Evolutionary conservation across 139 green algal species (phyloP), one percentile per base, ranked within the genome.

Genomic region (Chlorella sp.): DNA sequence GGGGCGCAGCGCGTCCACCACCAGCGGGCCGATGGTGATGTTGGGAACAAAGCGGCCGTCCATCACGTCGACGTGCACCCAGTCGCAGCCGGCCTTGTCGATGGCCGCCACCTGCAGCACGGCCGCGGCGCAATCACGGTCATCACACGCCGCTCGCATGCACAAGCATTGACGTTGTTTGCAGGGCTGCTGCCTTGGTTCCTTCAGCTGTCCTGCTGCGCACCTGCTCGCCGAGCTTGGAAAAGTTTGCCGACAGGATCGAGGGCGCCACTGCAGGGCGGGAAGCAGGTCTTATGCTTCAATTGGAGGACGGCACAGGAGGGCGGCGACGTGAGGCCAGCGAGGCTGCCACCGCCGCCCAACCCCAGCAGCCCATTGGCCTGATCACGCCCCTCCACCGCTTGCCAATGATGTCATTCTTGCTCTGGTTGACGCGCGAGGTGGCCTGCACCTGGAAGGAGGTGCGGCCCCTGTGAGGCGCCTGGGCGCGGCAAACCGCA

Each of bases 21-120:
- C 84, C 42, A 99, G 86, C 6, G 96, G 96, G 33, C 96, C 96
- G 74, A 99, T 99, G 67, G 95, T 99, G 91, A 99, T 98, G 91
- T 99, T 98, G 58, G 95, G 96, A 71, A 98, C 95, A 81, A 99
- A 98, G 81, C 95, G 91, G 41, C 69, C 69, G 79, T 86, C 80
- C 90, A 93, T 93, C 60, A 99, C 96, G 73, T 99, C 96, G 9
- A 99, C 84, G 82, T 99, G 95, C 3, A 99, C 88, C 95, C 95
- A 99, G 55, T 99, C 95, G 76, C 63, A 74, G 45, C 96, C 96
- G 36, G 95, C 95, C 81, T 95, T 55, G 62, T 98, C 94, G 36
- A 99, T 92, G 43, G 92, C 95, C 42, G 87, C 73, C 35, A 99
- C 80, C 94, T 98, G 82, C 43, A 25, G 43, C 29, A 74, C 27